phyloP scores from a whole-genome alignment of 2,329 filamentous ascomycete genomes.

The Talaromyces sp. region DNA sequence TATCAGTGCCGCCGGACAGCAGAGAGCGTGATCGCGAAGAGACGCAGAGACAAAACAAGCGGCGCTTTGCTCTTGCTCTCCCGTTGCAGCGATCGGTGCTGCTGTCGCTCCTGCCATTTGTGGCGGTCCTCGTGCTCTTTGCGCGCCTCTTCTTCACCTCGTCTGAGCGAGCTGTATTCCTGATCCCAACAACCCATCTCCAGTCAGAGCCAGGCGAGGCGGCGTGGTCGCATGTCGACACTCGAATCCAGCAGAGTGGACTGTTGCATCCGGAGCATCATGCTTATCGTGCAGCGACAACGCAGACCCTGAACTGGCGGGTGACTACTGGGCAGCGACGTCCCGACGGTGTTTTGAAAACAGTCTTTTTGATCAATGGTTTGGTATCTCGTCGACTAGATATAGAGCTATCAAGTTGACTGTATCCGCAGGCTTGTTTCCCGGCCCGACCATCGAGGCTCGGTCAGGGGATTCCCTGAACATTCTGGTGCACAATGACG shows the following conservation, averaged over 20 bases:
- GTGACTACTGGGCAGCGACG: conserved; percentile 34
- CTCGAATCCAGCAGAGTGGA: conserved; percentile 6
- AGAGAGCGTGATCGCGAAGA: background rate
- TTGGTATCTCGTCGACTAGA: conserved; percentile 4
- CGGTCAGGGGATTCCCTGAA: conserved; percentile 43
- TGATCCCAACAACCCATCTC: conserved; percentile 14
- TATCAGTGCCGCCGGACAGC: background rate
- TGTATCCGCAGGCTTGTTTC: conserved; percentile 32
- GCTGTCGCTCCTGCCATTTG: conserved; percentile 5
- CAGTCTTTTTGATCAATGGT: conserved; percentile 49
- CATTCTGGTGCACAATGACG: conserved; percentile 39
- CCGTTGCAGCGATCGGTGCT: background rate
- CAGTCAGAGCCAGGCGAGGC: background rate
- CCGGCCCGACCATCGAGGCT: conserved; percentile 47
- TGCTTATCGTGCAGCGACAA: conserved; percentile 28
- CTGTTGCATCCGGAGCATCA: conserved; percentile 42
- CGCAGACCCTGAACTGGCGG: conserved; percentile 36
- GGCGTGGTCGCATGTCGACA: background rate
- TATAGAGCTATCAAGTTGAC: background rate
- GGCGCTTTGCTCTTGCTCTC: background rate
- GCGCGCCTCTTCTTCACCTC: conserved; percentile 1
- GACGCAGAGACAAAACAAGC: background rate
- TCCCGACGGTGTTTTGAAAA: conserved; percentile 49
- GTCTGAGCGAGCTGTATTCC: background rate
- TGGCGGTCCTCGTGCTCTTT: conserved; percentile 4